These are phyloP conservation scores for Pinus tabuliformis DNA, from an alignment of 75 land plant species.

Conservation along the genomic window DNA sequence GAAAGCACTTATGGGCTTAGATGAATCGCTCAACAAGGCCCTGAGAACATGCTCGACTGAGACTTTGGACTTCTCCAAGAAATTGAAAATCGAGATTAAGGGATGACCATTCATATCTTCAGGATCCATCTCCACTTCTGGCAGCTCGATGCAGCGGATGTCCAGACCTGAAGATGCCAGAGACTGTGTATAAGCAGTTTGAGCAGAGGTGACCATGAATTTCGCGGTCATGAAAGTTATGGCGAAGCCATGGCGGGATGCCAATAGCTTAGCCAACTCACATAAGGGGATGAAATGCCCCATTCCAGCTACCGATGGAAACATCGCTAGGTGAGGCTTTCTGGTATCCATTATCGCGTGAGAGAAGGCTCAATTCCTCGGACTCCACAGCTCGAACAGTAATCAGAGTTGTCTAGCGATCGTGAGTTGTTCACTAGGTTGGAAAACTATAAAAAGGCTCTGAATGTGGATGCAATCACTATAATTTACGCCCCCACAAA, in stretches of 20 bases:
- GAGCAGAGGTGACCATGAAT: neutral
- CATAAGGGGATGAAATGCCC: constrained; percentile 63
- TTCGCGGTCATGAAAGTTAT: constrained; percentile 43
- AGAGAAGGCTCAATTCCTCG: neutral
- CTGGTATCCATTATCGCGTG: neutral
- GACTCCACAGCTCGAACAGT: too few relatives aligned
- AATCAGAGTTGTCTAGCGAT: too few relatives aligned
- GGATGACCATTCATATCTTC: neutral
- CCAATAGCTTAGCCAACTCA: constrained; percentile 52
- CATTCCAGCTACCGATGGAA: constrained; percentile 36
- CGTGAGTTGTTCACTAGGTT: too few relatives aligned
- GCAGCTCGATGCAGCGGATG: neutral
- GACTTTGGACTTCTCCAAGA: neutral
- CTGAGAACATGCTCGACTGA: neutral
- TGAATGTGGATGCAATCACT: too few relatives aligned
- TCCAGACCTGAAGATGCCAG: neutral
- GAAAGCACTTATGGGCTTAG: neutral
- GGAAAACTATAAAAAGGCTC: too few relatives aligned
- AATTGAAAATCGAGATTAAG: neutral
- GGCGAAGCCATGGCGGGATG: constrained; percentile 19
- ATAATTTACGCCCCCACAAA: too few relatives aligned
- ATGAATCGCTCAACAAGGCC: neutral
- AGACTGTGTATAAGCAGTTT: neutral
- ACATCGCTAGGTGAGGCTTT: constrained; percentile 31
- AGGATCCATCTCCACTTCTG: neutral